These are phyloP conservation scores for Cryptosporidium felis DNA, from an alignment of 169 alveolate genomes.

Conservation along the genomic window DNA sequence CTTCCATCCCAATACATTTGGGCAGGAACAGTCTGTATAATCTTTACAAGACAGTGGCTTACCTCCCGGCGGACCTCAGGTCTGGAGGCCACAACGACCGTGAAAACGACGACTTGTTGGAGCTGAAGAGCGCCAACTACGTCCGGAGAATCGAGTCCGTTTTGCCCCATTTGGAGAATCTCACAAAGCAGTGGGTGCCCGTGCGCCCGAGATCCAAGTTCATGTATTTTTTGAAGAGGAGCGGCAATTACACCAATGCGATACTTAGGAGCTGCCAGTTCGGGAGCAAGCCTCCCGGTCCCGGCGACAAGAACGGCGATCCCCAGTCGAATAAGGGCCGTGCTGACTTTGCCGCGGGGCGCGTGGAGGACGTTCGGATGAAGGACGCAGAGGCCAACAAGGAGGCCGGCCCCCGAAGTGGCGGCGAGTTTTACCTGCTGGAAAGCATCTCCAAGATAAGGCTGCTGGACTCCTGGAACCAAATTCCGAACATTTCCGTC, in stretches of 20 bases:
- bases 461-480: conserved; percentile 20
- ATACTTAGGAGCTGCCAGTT: conserved; percentile 4
- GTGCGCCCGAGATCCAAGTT: conserved; percentile 25
- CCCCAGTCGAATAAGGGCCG: no score
- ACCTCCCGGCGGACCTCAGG: conserved; percentile 57
- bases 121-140: conserved; percentile 42
- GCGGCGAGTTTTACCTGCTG: conserved; percentile 28
- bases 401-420: no score
- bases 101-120: conserved; percentile 31
- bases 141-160: conserved; percentile 49
- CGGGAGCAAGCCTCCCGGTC: no score
- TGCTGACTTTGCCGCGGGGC: no score
- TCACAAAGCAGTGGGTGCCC: conserved; percentile 66
- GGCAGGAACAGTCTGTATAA: conserved; percentile 21
- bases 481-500: conserved; percentile 24
- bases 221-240: not conserved
- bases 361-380: no score
- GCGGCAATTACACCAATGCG: not conserved
- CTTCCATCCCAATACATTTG: conserved; percentile 34
- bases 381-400: no score
- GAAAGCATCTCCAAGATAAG: conserved; percentile 26
- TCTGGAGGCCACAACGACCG: not conserved
- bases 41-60: conserved; percentile 51
- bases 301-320: no score
- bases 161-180: conserved; percentile 39